These are phyloP conservation scores for Marchantia paleacea DNA, from an alignment of 225 moss, liverwort and hornwort genomes.

Conservation along the genomic window DNA sequence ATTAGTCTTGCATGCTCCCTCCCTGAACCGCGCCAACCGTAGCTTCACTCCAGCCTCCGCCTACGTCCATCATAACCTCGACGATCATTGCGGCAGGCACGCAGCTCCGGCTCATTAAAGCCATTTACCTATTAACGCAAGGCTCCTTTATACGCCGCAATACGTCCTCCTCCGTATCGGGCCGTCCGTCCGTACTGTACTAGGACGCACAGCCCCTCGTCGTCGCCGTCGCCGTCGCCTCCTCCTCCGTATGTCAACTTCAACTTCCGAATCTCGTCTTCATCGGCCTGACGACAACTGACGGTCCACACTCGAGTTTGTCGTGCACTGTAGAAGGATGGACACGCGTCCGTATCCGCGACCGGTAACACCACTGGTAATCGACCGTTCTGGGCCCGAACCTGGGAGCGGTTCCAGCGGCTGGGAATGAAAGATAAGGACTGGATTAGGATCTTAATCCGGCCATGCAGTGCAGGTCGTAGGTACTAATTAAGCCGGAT, in stretches of 20 bases:
- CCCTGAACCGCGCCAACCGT: background rate
- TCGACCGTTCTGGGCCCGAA: too few relatives aligned
- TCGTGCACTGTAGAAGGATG: background rate
- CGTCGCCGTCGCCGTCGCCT: too few relatives aligned
- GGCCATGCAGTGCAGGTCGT: too few relatives aligned
- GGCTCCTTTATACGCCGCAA: constrained; percentile 4
- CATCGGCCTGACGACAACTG: background rate
- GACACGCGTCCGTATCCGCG: background rate
- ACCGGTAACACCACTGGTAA: too few relatives aligned
- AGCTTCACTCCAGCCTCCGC: background rate
- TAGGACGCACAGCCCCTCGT: background rate
- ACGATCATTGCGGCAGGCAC: background rate
- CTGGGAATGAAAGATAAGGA: too few relatives aligned
- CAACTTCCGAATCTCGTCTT: background rate
- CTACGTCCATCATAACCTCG: background rate
- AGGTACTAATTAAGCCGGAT: too few relatives aligned
- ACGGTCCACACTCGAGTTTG: background rate
- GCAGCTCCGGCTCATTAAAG: background rate
- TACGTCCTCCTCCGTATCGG: background rate
- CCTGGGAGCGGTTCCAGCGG: too few relatives aligned
- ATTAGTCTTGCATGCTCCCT: background rate
- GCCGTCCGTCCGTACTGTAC: background rate
- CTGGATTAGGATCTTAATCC: background rate
- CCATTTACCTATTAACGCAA: background rate
- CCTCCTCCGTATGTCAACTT: too few relatives aligned